Evolutionary conservation across 331 rosid species (phyloP).

Genomic region (Spiraea crenata): DNA sequence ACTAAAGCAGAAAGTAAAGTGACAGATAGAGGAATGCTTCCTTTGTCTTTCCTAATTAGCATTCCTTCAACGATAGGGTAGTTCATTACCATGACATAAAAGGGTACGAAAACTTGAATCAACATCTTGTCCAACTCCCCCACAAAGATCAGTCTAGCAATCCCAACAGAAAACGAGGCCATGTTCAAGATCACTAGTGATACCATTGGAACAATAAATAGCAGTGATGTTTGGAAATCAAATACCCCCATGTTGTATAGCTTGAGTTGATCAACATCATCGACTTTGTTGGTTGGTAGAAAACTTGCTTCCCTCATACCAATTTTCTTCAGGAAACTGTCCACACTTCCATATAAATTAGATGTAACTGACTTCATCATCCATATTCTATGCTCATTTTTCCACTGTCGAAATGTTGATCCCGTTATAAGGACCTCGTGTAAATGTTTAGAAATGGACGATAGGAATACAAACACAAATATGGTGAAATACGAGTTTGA

Average conservation of each 20-base stretch:
- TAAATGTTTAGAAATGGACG: neutral
- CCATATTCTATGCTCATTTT: conserved; percentile 62
- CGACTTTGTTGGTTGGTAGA: conserved; percentile 29
- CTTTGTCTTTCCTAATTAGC: conserved; percentile 30
- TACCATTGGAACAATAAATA: conserved; percentile 32
- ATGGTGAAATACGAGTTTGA: neutral
- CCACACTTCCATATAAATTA: conserved; percentile 48
- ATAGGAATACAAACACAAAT: conserved; percentile 3
- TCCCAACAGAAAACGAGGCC: conserved; percentile 22
- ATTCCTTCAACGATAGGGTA: conserved; percentile 36
- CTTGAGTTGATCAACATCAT: conserved; percentile 12
- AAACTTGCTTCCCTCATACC: conserved; percentile 58
- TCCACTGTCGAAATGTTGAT: neutral
- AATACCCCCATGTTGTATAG: conserved; percentile 22
- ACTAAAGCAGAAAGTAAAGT: conserved; percentile 11
- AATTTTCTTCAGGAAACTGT: conserved; percentile 53
- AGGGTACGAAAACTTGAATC: conserved; percentile 27
- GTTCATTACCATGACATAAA: conserved; percentile 13
- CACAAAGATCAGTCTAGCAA: conserved; percentile 15
- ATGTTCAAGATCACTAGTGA: conserved; percentile 16
- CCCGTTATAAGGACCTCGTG: neutral
- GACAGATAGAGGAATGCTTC: conserved; percentile 24
- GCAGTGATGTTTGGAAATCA: conserved; percentile 14
- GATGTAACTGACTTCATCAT: conserved; percentile 62
- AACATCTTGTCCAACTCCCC: conserved; percentile 27